Evolutionary conservation across 2,329 filamentous ascomycete genomes (phyloP), one percentile per base, ranked within the genome.

Genomic region (Thielaviopsis cerberus): DNA sequence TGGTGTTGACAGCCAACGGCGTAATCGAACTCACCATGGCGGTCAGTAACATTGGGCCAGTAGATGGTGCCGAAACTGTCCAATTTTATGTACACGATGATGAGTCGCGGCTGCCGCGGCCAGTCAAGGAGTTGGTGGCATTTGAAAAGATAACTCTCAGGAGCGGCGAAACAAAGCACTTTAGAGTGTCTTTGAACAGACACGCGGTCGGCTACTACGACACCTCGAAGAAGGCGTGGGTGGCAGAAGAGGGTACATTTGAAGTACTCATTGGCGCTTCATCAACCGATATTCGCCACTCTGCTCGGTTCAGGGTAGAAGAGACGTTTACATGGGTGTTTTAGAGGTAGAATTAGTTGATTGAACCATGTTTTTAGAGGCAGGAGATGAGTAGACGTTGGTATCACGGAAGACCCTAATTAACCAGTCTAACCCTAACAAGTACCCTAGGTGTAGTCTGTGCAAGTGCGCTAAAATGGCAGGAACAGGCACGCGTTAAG

Each of bases 111-210:
- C 71, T 87, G n/a, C 77, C 78, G 0, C 72, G 83, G 23, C 83
- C 83, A 0, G 77, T 81, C 63, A 86, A 87, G 69, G 84, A 88
- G 68, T 72, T 88, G 1, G 80, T 81, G 34, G 82, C 81, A 0
- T 88, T 87, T 64, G 76, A 77, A 59, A 86, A 86, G 68, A 75
- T 85, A 0, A 73, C 70, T 54, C 68, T 87, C 2, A 72, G 77
- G 51, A 71, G 75, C 1, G 80, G 79, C 3, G 75, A 78, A 70
- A 78, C 75, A 0, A 74, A 70, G 62, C 74, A 77, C 60, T 66
- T 78, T 34, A 68, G 69, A 10, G 68, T 78, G 3, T 62, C 64
- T 17, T 63, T 78, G 10, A 74, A 77, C 62, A 76, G 74, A 66
- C 72, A 76, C 61, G 74, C 76, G 0, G 74, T 75, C 1, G 76